Evolutionary conservation across 768 basidiomycete species (phyloP), one percentile per base, ranked within the genome.

Genomic region (Pleurotus tuber-regium): DNA sequence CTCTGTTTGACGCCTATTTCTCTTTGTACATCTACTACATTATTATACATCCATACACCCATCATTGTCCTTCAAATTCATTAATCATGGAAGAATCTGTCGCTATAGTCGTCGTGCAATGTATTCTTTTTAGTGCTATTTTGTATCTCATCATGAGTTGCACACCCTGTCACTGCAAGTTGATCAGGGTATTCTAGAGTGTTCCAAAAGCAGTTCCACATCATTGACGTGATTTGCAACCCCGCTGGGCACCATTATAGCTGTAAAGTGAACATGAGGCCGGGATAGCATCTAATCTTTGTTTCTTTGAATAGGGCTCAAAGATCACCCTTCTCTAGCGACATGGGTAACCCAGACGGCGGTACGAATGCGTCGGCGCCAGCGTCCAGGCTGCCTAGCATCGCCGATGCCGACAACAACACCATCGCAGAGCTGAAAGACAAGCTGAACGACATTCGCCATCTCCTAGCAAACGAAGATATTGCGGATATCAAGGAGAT

Each of bases 381-480:
- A 19, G n/a, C n/a, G n/a, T n/a, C n/a, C n/a, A n/a, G n/a, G n/a
- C 9, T 35, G 16, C 28, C 29, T 11, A 48, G 46, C n/a, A 29
- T 48, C 46, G 46, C 31, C 25, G 29, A 48, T n/a, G 46, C 46
- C 16, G 46, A 48, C 31, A 48, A 29, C 16, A 35, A 48, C 25
- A 48, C 46, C 29, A 48, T 48, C n/a, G 29, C 30, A 19, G 46
- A 48, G 23, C 46, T 48, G 16, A 48, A 48, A 14, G 46, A 48
- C 16, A 48, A 48, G 31, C 46, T 48, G 11, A 35, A 48, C n/a
- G 46, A 48, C 46, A 48, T 48, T 35, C 46, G 46, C n/a, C 29
- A 18, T 6, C 46, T 48, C 18, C 29, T 48, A 11, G 46, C 46
- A 19, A 48, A 35, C 23, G 46, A 48, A 24, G 46, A 48, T 9